Conservation (phyloP, 768 basidiomycete species). For the Rhodosporidiobolus odoratus region DNA sequence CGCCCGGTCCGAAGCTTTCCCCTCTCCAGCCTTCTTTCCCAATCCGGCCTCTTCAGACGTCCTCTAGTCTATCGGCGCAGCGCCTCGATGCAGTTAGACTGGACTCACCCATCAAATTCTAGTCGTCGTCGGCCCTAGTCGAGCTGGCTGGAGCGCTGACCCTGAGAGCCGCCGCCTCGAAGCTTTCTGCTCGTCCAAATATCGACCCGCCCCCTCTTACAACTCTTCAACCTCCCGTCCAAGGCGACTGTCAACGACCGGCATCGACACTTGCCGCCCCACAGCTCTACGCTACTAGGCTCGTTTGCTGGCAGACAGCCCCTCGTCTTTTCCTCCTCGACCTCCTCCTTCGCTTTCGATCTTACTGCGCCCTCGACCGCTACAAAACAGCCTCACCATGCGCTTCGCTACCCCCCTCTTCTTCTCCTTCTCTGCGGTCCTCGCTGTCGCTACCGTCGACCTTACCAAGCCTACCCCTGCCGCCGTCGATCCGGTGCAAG, state of each 20-base stretch:
- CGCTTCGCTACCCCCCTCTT: not conserved
- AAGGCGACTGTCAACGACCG: not conserved
- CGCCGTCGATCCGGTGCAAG: not conserved
- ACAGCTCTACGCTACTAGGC: conserved; percentile 1
- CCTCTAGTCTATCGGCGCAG: no score
- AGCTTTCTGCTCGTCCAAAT: not conserved
- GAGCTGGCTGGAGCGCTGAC: no score
- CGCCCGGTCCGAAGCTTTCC: no score
- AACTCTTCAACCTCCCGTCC: not conserved
- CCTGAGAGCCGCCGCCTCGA: no score
- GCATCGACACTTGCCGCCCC: conserved; percentile 12
- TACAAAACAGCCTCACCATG: not conserved
- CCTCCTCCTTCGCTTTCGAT: not conserved
- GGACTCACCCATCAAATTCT: no score
- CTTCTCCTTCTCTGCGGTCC: not conserved
- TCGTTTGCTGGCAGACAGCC: conserved; percentile 5
- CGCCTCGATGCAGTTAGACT: no score
- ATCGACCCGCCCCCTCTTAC: not conserved
- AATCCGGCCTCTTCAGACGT: no score
- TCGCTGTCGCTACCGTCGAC: conserved; percentile 1
- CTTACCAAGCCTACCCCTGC: not conserved
- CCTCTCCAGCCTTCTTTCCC: no score
- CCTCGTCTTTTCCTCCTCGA: not conserved
- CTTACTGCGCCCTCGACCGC: no score
- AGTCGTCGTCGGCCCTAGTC: no score